A percentile compares a stretch with the other conserved stretches of the same genome.
Evolutionary conservation across 352 stramenopile genomes (phyloP).

Genomic region (Pythium dissotocum): DNA sequence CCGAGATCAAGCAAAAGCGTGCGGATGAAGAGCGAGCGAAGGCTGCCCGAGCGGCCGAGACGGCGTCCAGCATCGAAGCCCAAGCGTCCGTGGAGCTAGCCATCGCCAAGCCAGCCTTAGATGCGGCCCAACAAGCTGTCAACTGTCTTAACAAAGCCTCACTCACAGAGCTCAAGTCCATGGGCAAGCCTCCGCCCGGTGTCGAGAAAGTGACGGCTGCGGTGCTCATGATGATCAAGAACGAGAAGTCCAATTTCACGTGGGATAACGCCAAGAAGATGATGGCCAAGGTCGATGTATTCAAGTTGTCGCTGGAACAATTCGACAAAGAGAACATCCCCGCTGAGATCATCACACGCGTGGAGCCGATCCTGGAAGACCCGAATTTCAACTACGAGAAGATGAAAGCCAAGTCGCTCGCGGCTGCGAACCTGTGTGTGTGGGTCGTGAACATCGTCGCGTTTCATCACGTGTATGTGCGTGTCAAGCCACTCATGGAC

Average conservation of each 20-base stretch:
- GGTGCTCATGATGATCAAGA: conserved; percentile 92
- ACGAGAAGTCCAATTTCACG: conserved; percentile 92
- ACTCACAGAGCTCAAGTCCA: conserved; percentile 87
- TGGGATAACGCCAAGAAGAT: conserved; percentile 96
- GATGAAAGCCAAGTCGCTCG: conserved; percentile 93
- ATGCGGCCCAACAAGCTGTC: conserved; percentile 83
- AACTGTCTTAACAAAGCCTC: conserved; percentile 91
- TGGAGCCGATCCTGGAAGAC: conserved; percentile 88
- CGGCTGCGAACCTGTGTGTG: conserved; percentile 90
- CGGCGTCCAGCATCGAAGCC: conserved; percentile 61
- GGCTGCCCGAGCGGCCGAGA: conserved; percentile 64
- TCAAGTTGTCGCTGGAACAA: conserved; percentile 89
- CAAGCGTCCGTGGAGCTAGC: conserved; percentile 73
- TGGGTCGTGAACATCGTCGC: conserved; percentile 94
- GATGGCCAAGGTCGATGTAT: conserved; percentile 94
- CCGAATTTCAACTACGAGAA: conserved; percentile 93
- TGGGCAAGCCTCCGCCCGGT: conserved; percentile 83
- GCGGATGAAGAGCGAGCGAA: conserved; percentile 82
- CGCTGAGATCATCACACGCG: conserved; percentile 76
- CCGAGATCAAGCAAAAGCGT: conserved; percentile 83
- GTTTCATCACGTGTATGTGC: conserved; percentile 92
- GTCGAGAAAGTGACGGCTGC: conserved; percentile 91
- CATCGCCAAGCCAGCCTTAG: conserved; percentile 80
- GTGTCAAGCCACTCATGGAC: conserved; percentile 95
- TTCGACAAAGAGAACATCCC: conserved; percentile 94